These are phyloP conservation scores for Boletus fagicola DNA, from an alignment of 768 basidiomycete species.

Conservation along the genomic window DNA sequence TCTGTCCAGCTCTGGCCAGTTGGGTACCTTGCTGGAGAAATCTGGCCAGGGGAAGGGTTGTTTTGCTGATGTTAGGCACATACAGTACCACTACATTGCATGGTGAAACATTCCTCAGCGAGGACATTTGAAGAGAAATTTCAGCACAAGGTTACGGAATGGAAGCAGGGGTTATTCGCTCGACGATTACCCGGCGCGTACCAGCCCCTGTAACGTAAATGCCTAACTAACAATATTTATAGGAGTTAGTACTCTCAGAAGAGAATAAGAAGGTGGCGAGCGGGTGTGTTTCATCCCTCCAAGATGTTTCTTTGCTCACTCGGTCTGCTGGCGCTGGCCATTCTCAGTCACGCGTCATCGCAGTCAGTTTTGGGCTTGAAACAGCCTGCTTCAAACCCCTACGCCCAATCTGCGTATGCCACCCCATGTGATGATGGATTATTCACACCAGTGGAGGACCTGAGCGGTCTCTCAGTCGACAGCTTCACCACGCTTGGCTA, in stretches of 20 bases:
- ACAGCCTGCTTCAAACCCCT: neutral
- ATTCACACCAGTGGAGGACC: constrained; percentile 32
- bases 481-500: constrained; percentile 40
- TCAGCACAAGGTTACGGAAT: no score
- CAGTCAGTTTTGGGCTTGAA: constrained; percentile 22
- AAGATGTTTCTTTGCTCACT: constrained; percentile 1
- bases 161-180: no score
- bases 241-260: neutral
- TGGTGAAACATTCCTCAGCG: no score
- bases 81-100: no score
- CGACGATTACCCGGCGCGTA: no score
- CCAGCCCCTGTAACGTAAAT: neutral
- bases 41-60: no score
- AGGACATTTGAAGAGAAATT: no score
- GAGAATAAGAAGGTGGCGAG: neutral
- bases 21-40: no score
- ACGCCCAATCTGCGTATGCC: neutral
- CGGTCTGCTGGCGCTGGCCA: constrained; percentile 16
- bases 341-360: constrained; percentile 13
- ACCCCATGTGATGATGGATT: constrained; percentile 21
- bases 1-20: no score
- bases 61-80: no score
- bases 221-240: neutral
- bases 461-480: constrained; percentile 25
- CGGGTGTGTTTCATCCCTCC: neutral